phyloP scores from a whole-genome alignment of 2,329 filamentous ascomycete genomes.

The Colletotrichum spinosum region DNA sequence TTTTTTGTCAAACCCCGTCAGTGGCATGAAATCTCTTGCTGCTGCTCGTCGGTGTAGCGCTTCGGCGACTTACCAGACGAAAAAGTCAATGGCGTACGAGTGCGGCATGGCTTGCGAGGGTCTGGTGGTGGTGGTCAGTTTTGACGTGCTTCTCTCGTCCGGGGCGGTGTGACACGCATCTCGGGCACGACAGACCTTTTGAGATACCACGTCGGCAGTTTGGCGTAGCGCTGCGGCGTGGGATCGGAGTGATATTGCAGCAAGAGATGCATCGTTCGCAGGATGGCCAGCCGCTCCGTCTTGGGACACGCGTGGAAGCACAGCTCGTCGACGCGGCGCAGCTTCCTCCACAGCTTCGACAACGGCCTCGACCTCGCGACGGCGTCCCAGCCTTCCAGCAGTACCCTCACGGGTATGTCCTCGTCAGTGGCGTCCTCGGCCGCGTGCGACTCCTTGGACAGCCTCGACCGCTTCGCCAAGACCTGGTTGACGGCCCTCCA shows the following conservation, averaged over 20 bases:
- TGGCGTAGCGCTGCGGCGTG: conserved; percentile 35
- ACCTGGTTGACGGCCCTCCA: conserved; percentile 44
- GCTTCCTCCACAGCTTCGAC: conserved; percentile 43
- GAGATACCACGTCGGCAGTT: conserved; percentile 43
- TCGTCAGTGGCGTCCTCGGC: conserved; percentile 41
- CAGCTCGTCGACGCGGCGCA: conserved; percentile 42
- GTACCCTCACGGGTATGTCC: conserved; percentile 42
- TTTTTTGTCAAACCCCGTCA: neutral
- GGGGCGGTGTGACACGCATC: neutral
- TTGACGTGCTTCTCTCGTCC: neutral
- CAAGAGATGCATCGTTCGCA: conserved; percentile 43
- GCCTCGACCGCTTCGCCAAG: conserved; percentile 29
- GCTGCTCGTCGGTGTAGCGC: no score
- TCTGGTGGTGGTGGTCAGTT: conserved; percentile 32
- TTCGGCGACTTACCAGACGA: conserved; percentile 42
- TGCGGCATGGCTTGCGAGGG: conserved; percentile 45
- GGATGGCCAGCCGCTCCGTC: conserved; percentile 41
- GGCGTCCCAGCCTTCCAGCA: conserved; percentile 46
- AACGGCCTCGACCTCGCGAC: conserved; percentile 42
- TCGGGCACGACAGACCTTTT: conserved; percentile 39
- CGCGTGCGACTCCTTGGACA: conserved; percentile 28
- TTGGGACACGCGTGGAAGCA: conserved; percentile 39
- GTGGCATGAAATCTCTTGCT: neutral
- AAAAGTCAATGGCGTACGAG: conserved; percentile 46
- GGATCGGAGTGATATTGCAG: conserved; percentile 44